Evolutionary conservation across 169 alveolate genomes (phyloP).

Genomic region (Plasmodium berghei): DNA sequence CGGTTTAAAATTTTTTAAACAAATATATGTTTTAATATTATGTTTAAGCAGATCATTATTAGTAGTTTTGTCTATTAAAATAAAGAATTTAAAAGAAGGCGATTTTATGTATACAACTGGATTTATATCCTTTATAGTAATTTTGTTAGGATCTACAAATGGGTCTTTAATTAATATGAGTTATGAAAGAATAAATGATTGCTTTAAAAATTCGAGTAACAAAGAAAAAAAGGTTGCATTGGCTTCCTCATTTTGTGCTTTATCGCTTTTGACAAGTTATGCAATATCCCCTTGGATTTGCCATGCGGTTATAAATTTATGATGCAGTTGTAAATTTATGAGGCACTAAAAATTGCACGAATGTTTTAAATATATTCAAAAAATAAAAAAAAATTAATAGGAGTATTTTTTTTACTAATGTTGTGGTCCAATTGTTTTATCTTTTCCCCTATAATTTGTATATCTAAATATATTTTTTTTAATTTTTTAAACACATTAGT

Average conservation of each 20-base stretch:
- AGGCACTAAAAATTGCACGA: neutral
- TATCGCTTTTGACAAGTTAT: constrained; percentile 39
- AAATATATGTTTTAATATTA: constrained; percentile 19
- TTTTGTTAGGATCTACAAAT: constrained; percentile 46
- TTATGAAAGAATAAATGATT: constrained; percentile 42
- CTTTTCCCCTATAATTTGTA: too few relatives aligned
- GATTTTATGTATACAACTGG: constrained; percentile 12
- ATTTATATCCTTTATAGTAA: constrained; percentile 18
- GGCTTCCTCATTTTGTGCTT: constrained; percentile 63
- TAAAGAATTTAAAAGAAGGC: constrained; percentile 12
- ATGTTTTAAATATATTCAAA: neutral
- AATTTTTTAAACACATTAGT: too few relatives aligned
- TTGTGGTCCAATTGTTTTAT: neutral
- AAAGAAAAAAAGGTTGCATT: constrained; percentile 45
- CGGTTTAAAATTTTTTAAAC: constrained; percentile 34
- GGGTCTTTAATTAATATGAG: constrained; percentile 36
- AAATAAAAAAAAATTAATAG: neutral
- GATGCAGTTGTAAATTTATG: constrained; percentile 6
- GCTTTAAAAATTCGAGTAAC: constrained; percentile 28
- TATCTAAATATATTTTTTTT: too few relatives aligned
- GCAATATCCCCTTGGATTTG: constrained; percentile 71
- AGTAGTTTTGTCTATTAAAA: constrained; percentile 8
- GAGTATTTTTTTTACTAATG: neutral
- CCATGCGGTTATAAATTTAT: neutral
- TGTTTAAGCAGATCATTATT: constrained; percentile 21